phyloP scores from a whole-genome alignment of 305 asterid species.

The Solanum hybrid region DNA sequence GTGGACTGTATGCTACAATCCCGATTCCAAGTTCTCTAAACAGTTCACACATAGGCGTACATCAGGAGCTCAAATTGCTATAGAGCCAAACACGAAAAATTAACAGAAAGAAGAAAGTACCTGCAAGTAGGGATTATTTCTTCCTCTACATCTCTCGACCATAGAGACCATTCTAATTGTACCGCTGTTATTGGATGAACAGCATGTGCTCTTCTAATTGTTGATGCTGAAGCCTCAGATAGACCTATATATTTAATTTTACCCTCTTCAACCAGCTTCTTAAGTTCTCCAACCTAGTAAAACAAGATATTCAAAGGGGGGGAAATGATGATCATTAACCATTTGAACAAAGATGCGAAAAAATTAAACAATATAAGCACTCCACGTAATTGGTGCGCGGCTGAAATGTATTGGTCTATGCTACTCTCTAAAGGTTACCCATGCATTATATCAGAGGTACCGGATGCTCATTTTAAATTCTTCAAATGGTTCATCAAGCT shows the following conservation, averaged over 20 bases:
- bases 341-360: not conserved
- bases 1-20: slow-evolving; percentile 76
- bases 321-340: not conserved
- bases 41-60: not conserved
- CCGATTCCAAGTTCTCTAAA: slow-evolving; percentile 79
- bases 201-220: slow-evolving; percentile 84
- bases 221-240: slow-evolving; percentile 64
- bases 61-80: not conserved
- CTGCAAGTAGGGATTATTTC: slow-evolving; percentile 72
- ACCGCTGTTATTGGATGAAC: slow-evolving; percentile 73
- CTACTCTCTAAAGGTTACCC: not conserved
- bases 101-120: slow-evolving; percentile 6
- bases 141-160: slow-evolving; percentile 69
- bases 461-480: not conserved
- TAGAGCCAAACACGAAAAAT: not conserved
- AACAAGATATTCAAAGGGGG: not conserved
- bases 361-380: not conserved
- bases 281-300: slow-evolving; percentile 57
- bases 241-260: slow-evolving; percentile 63
- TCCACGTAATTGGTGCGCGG: not conserved
- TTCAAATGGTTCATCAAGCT: not conserved
- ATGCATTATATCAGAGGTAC: not conserved
- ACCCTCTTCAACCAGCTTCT: slow-evolving; percentile 71
- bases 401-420: not conserved
- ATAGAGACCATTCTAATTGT: slow-evolving; percentile 73